Percentiles rank a stretch among this genome's conserved stretches.
Evolutionary conservation across 768 basidiomycete species (phyloP).

Genomic region (Mycena belliarum): DNA sequence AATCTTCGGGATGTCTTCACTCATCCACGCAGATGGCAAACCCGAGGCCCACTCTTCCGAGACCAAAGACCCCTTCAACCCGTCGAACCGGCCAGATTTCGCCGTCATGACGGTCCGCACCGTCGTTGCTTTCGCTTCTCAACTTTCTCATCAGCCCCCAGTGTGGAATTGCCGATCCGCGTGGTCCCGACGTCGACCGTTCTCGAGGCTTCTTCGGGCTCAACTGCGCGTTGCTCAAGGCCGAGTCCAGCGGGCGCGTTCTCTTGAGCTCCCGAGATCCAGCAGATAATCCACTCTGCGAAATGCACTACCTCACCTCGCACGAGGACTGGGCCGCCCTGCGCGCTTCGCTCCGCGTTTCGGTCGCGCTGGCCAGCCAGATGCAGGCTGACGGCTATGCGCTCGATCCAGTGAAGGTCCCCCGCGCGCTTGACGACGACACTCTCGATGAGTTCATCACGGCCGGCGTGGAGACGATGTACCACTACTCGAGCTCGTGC

Average conservation of each 20-base stretch:
- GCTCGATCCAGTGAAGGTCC: neutral
- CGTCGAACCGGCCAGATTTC: conserved; percentile 11
- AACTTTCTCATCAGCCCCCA: neutral
- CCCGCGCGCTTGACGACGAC: conserved; percentile 27
- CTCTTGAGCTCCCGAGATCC: conserved; percentile 1
- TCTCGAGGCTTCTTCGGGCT: conserved; percentile 5
- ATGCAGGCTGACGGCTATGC: conserved; percentile 6
- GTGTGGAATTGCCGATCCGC: conserved; percentile 6
- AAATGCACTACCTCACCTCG: conserved; percentile 2
- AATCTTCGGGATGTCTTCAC: neutral
- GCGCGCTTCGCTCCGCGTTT: conserved; percentile 2
- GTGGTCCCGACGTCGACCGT: neutral
- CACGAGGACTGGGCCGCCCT: neutral
- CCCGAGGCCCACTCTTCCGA: neutral
- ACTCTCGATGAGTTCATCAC: conserved; percentile 41
- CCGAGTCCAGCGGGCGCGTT: neutral
- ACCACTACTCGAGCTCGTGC: conserved; percentile 47
- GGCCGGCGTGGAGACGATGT: conserved; percentile 45
- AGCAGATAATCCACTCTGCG: neutral
- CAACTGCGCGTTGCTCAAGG: conserved; percentile 1
- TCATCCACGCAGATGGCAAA: neutral
- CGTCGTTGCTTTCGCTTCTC: neutral
- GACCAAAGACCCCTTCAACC: neutral
- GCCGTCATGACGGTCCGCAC: conserved; percentile 3
- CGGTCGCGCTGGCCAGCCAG: neutral